A percentile compares a stretch with the other conserved stretches of the same genome.
Conservation (phyloP, 1,139 yeast genomes). For the Hansenula lynferdii region DNA sequence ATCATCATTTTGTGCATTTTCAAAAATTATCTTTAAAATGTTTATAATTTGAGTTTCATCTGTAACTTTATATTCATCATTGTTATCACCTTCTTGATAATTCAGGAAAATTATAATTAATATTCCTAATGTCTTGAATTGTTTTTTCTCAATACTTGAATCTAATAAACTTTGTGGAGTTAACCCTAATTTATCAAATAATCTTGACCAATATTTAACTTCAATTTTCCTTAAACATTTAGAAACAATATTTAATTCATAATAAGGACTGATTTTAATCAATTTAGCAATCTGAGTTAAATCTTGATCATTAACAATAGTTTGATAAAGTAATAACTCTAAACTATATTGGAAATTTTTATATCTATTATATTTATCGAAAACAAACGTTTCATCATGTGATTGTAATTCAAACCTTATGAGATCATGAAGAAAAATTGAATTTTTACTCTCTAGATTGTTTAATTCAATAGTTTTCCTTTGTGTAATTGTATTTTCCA, state of each 20-base stretch:
- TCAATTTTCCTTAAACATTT: constrained; percentile 66
- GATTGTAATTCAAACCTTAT: constrained; percentile 20
- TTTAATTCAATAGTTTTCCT: constrained; percentile 17
- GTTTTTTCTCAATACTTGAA: constrained; percentile 32
- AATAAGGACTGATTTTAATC: constrained; percentile 23
- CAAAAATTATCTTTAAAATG: constrained; percentile 31
- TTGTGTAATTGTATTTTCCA: constrained; percentile 19
- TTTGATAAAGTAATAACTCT: constrained; percentile 37
- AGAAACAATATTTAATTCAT: constrained; percentile 42
- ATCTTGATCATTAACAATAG: constrained; percentile 23
- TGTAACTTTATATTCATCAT: constrained; percentile 16
- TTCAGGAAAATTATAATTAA: constrained; percentile 42
- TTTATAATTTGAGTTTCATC: constrained; percentile 35
- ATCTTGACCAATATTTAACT: constrained; percentile 51
- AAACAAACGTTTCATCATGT: constrained; percentile 4
- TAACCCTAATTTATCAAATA: constrained; percentile 37
- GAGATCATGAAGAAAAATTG: constrained; percentile 24
- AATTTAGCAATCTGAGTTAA: constrained; percentile 8
- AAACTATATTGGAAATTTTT: constrained; percentile 45
- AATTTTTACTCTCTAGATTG: constrained; percentile 16
- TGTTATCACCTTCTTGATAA: constrained; percentile 19
- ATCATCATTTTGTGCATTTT: constrained; percentile 29
- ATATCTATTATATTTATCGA: constrained; percentile 30
- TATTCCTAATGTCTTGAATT: constrained; percentile 40
- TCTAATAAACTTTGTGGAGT: constrained; percentile 36